Evolutionary conservation across 2,329 filamentous ascomycete genomes (phyloP).

Genomic region (Ophiosphaerella herpotricha): DNA sequence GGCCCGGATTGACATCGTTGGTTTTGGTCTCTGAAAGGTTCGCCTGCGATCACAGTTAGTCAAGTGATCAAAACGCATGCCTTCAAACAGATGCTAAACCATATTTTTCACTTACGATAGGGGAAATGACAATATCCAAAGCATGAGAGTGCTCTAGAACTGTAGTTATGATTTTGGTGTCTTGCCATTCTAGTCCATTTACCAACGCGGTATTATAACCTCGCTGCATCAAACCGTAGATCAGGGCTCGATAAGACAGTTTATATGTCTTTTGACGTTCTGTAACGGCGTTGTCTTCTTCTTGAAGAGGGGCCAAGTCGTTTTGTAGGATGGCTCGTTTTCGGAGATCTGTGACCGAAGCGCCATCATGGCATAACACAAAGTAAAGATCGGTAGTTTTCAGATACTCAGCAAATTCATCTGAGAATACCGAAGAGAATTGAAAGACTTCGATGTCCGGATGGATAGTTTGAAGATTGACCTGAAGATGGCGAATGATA

Average conservation of each 20-base stretch:
- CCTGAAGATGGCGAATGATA: constrained; percentile 66
- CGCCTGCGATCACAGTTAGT: constrained; percentile 6
- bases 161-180: constrained; percentile 61
- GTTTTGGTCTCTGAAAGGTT: constrained; percentile 4
- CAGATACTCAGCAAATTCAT: constrained; percentile 62
- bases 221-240: constrained; percentile 59
- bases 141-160: constrained; percentile 25
- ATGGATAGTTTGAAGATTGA: constrained; percentile 47
- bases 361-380: constrained; percentile 70
- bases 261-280: constrained; percentile 30
- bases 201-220: constrained; percentile 67
- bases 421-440: constrained; percentile 55
- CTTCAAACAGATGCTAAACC: neutral
- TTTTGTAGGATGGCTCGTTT: constrained; percentile 24
- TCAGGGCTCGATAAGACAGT: constrained; percentile 52
- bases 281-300: constrained; percentile 19
- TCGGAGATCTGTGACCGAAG: constrained; percentile 31
- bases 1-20: constrained; percentile 16
- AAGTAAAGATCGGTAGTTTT: constrained; percentile 63
- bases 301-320: constrained; percentile 21
- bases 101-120: constrained; percentile 17
- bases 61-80: neutral
- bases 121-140: constrained; percentile 20
- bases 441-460: constrained; percentile 52
- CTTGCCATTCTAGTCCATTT: constrained; percentile 65